phyloP scores from a whole-genome alignment of 2,329 filamentous ascomycete species.

The Talaromyces sp. region DNA sequence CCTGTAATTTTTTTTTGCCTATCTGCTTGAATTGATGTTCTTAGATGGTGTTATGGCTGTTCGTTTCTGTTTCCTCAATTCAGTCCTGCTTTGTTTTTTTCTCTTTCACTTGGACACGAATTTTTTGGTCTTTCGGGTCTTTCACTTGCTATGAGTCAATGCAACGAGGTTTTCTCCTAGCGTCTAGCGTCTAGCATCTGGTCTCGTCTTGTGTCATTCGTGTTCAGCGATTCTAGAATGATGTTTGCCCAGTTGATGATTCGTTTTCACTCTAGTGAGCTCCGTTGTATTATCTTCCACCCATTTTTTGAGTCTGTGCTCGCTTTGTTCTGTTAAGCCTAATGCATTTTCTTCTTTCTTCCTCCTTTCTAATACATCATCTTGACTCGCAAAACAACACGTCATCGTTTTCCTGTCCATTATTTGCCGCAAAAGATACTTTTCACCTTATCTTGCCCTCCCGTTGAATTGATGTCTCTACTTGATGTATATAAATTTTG shows the following conservation, averaged over 20 bases:
- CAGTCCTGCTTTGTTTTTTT: not conserved
- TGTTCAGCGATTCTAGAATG: constrained; percentile 7
- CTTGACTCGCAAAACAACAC: not conserved
- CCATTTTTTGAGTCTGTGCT: no score
- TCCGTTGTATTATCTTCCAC: not conserved
- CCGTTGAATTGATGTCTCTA: not conserved
- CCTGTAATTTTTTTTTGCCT: constrained; percentile 7
- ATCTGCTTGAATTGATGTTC: not conserved
- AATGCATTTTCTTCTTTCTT: not conserved
- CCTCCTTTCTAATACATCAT: not conserved
- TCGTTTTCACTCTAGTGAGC: not conserved
- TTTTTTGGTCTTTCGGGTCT: not conserved
- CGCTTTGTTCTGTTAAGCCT: not conserved
- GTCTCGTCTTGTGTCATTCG: not conserved
- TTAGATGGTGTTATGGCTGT: not conserved
- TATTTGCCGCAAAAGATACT: not conserved
- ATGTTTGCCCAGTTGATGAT: not conserved
- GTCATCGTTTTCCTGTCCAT: no score
- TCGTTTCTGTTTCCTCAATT: not conserved
- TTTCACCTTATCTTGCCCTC: not conserved
- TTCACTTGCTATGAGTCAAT: constrained; percentile 2
- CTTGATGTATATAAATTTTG: not conserved
- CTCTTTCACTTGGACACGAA: constrained; percentile 6
- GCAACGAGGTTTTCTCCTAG: constrained; percentile 13
- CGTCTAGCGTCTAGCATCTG: constrained; percentile 12